Conservation (phyloP, 306 rosid genomes). For the Casuarina glauca region DNA sequence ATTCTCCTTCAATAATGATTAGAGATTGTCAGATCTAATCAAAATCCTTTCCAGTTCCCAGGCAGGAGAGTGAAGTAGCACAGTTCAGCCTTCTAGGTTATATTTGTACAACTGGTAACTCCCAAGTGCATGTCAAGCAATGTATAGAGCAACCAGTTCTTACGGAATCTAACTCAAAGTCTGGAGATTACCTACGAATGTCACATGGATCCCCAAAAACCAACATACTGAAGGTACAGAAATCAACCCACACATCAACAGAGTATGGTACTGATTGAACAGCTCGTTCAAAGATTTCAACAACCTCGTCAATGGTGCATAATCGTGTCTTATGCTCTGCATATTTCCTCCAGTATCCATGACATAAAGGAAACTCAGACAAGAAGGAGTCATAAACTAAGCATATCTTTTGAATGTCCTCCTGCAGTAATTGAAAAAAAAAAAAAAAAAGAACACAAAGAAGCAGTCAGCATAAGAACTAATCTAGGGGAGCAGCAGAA, state of each 20-base stretch:
- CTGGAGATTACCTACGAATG: slow-evolving; percentile 59
- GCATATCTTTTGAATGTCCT: slow-evolving; percentile 52
- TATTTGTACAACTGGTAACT: slow-evolving; percentile 7
- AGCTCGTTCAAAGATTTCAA: slow-evolving; percentile 77
- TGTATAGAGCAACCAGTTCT: background rate
- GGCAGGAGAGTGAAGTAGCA: background rate
- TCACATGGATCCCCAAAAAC: slow-evolving; percentile 79
- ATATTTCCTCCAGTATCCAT: slow-evolving; percentile 87
- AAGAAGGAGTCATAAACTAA: slow-evolving; percentile 68
- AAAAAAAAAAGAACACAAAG: background rate
- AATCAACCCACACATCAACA: slow-evolving; percentile 76
- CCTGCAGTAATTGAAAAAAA: slow-evolving; percentile 47
- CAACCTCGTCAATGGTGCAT: slow-evolving; percentile 62
- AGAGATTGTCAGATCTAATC: background rate
- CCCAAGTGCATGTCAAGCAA: background rate
- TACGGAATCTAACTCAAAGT: background rate
- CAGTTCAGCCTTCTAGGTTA: background rate
- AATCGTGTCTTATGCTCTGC: slow-evolving; percentile 56
- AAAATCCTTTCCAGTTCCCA: background rate
- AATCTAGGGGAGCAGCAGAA: slow-evolving; percentile 23
- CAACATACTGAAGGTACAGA: slow-evolving; percentile 65
- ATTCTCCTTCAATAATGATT: background rate
- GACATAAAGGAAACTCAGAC: slow-evolving; percentile 80
- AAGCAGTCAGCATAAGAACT: slow-evolving; percentile 18
- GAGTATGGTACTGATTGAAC: slow-evolving; percentile 67